phyloP scores from a whole-genome alignment of 2,329 filamentous ascomycete genomes.

The Magnaporthales sp. region DNA sequence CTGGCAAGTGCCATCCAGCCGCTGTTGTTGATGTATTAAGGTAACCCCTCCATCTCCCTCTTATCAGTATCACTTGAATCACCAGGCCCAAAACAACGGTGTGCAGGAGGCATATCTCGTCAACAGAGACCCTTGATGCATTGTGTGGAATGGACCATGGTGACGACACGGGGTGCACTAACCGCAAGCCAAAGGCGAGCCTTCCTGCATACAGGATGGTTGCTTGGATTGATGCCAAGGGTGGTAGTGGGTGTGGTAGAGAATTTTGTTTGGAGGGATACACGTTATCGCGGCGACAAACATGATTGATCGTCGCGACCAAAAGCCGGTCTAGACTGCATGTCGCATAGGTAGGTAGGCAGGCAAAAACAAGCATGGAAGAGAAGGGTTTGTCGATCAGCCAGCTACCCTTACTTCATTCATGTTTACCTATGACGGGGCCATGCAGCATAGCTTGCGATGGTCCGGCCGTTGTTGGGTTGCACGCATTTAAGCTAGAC shows the following conservation, averaged over 20 bases:
- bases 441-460: neutral
- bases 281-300: neutral
- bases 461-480: neutral
- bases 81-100: neutral
- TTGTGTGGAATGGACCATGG: neutral
- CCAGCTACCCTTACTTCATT: neutral
- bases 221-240: neutral
- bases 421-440: neutral
- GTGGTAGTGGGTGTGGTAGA: neutral
- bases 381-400: neutral
- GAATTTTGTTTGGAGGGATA: neutral
- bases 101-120: neutral
- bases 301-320: neutral
- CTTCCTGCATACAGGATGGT: neutral
- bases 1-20: too few species aligned
- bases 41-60: neutral
- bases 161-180: neutral
- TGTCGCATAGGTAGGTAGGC: neutral
- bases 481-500: neutral
- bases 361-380: neutral
- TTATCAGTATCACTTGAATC: neutral
- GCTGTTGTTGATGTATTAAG: neutral
- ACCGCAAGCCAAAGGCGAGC: neutral
- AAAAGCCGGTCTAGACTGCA: neutral
- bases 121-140: neutral